These are phyloP conservation scores for Liriodendron chinense DNA, from an alignment of 164 flowering plant species.

Conservation along the genomic window DNA sequence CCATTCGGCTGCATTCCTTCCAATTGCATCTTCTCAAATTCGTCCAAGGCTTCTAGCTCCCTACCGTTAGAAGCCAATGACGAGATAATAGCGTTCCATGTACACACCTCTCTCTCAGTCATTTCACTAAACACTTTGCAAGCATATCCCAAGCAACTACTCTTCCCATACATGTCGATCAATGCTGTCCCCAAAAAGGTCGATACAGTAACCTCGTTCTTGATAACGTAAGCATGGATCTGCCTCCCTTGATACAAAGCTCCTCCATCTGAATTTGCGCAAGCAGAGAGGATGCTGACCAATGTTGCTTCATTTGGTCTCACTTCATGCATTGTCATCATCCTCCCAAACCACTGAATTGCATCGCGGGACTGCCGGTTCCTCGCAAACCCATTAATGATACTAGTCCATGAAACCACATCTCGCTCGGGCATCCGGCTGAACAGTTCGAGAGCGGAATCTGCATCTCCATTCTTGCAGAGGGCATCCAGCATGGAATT, in stretches of 20 bases:
- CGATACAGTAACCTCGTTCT: slow-evolving; percentile 33
- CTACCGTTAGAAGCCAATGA: slow-evolving; percentile 56
- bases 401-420: slow-evolving; percentile 77
- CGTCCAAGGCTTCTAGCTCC: slow-evolving; percentile 48
- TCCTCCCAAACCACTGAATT: slow-evolving; percentile 41
- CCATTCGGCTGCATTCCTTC: slow-evolving; percentile 44
- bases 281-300: slow-evolving; percentile 62
- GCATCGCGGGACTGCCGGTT: slow-evolving; percentile 45
- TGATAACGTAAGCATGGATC: slow-evolving; percentile 57
- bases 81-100: slow-evolving; percentile 81
- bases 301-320: slow-evolving; percentile 76
- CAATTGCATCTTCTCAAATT: slow-evolving; percentile 54
- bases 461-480: slow-evolving; percentile 57
- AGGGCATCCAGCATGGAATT: slow-evolving; percentile 69
- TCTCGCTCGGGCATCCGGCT: slow-evolving; percentile 46
- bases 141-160: slow-evolving; percentile 42
- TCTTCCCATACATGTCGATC: slow-evolving; percentile 67
- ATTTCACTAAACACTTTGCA: slow-evolving; percentile 36
- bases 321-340: slow-evolving; percentile 39
- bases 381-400: slow-evolving; percentile 57
- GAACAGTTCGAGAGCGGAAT: slow-evolving; percentile 48
- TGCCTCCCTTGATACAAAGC: slow-evolving; percentile 55
- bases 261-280: slow-evolving; percentile 42
- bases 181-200: slow-evolving; percentile 56
- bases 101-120: slow-evolving; percentile 44